These are phyloP conservation scores for Quercus cerris DNA, from an alignment of 306 rosid genomes.

Conservation along the genomic window DNA sequence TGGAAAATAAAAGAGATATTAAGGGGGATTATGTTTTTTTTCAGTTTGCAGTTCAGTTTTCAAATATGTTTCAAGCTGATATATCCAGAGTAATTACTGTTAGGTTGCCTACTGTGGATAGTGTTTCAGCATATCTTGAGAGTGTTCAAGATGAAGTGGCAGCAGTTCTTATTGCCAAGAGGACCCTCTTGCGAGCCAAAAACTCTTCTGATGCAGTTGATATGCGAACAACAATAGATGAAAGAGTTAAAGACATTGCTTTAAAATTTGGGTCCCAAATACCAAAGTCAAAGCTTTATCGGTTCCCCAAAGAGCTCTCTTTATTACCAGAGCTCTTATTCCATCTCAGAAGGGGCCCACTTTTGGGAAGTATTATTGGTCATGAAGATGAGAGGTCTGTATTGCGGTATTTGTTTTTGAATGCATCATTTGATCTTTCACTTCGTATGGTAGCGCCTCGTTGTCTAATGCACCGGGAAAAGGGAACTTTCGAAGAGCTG, in stretches of 20 bases:
- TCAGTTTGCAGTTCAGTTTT: slow-evolving; percentile 62
- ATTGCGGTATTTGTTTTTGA: slow-evolving; percentile 75
- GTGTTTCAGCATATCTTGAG: slow-evolving; percentile 74
- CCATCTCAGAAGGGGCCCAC: slow-evolving; percentile 89
- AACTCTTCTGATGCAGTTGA: slow-evolving; percentile 60
- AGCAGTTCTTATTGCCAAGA: slow-evolving; percentile 81
- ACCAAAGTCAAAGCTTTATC: slow-evolving; percentile 68
- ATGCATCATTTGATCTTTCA: slow-evolving; percentile 87
- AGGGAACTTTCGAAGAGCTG: slow-evolving; percentile 87
- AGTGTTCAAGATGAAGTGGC: slow-evolving; percentile 89
- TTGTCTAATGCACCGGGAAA: slow-evolving; percentile 92
- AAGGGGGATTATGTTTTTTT: slow-evolving; percentile 54
- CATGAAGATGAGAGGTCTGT: slow-evolving; percentile 98
- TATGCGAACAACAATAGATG: slow-evolving; percentile 71
- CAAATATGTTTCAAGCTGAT: slow-evolving; percentile 67
- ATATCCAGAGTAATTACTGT: slow-evolving; percentile 78
- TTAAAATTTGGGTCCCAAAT: slow-evolving; percentile 69
- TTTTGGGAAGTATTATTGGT: slow-evolving; percentile 86
- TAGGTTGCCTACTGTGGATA: slow-evolving; percentile 74
- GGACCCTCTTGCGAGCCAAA: slow-evolving; percentile 74
- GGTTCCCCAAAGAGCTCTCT: slow-evolving; percentile 81
- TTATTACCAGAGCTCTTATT: slow-evolving; percentile 80
- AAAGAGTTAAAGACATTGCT: slow-evolving; percentile 84
- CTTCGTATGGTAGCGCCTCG: slow-evolving; percentile 96
- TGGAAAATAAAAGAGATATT: slow-evolving; percentile 82